phyloP scores from a whole-genome alignment of 345 rosid genomes.

The Crucihimalaya himalaica region DNA sequence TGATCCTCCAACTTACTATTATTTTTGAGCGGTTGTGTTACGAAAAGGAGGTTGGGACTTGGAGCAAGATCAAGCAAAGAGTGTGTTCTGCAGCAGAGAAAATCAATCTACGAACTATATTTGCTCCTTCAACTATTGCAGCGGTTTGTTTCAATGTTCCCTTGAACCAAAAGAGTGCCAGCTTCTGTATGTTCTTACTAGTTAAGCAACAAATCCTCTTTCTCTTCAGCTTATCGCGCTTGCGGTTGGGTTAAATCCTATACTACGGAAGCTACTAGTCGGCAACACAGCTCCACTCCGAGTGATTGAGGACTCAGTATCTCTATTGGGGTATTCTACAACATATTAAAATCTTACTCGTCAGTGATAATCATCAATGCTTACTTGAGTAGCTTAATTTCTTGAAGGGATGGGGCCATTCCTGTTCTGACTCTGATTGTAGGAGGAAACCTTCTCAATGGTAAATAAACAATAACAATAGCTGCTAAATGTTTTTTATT shows the following conservation, averaged over 20 bases:
- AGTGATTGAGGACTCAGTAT: slow-evolving; percentile 59
- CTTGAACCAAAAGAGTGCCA: background rate
- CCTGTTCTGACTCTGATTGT: slow-evolving; percentile 63
- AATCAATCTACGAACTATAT: slow-evolving; percentile 49
- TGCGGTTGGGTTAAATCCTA: slow-evolving; percentile 51
- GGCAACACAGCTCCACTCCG: slow-evolving; percentile 63
- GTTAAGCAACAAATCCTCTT: background rate
- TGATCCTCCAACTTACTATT: slow-evolving; percentile 1
- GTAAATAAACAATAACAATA: slow-evolving; percentile 29
- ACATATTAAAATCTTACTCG: background rate
- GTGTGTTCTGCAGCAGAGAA: slow-evolving; percentile 24
- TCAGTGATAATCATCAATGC: slow-evolving; percentile 3
- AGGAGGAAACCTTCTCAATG: slow-evolving; percentile 72
- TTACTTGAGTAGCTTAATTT: slow-evolving; percentile 9
- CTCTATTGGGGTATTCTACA: slow-evolving; percentile 57
- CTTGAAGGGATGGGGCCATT: slow-evolving; percentile 63
- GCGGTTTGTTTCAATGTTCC: slow-evolving; percentile 46
- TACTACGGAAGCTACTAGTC: slow-evolving; percentile 46
- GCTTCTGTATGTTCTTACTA: background rate
- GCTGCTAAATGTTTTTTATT: background rate
- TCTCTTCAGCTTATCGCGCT: slow-evolving; percentile 57
- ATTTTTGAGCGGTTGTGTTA: slow-evolving; percentile 12
- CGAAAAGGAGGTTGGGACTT: slow-evolving; percentile 40
- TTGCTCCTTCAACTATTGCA: slow-evolving; percentile 64
- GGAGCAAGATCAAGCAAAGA: slow-evolving; percentile 36